Evolutionary conservation across 257 asterid species (phyloP).

Genomic region (Euphrasia confusa): DNA sequence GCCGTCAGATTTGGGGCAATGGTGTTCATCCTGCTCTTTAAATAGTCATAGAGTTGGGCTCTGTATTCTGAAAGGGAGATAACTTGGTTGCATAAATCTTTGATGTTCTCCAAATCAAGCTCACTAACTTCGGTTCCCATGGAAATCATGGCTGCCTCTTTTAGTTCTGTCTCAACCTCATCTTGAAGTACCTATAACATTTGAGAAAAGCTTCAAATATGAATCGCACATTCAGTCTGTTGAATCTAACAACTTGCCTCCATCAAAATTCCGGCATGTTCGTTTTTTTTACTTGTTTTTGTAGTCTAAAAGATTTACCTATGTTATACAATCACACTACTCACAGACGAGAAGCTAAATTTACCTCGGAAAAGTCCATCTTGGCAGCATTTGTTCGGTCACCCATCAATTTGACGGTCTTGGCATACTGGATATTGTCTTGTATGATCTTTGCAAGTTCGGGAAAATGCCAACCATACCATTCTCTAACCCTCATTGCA

Average conservation of each 20-base stretch:
- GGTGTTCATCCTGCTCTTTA: slow-evolving; percentile 88
- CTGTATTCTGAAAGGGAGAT: slow-evolving; percentile 77
- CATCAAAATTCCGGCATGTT: not conserved
- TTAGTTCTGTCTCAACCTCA: slow-evolving; percentile 72
- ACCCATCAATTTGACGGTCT: slow-evolving; percentile 83
- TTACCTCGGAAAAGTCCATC: slow-evolving; percentile 87
- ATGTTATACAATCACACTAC: not conserved
- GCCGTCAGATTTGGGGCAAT: slow-evolving; percentile 93
- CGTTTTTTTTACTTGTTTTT: too few relatives aligned
- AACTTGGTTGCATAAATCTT: slow-evolving; percentile 83
- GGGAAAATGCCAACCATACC: slow-evolving; percentile 98
- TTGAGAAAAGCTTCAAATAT: not conserved
- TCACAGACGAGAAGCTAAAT: not conserved
- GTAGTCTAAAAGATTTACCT: not conserved
- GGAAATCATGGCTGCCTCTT: slow-evolving; percentile 80
- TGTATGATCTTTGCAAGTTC: slow-evolving; percentile 91
- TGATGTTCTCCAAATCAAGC: slow-evolving; percentile 76
- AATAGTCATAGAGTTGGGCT: slow-evolving; percentile 76
- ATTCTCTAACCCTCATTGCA: slow-evolving; percentile 95
- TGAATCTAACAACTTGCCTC: too few relatives aligned
- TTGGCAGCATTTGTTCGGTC: slow-evolving; percentile 69
- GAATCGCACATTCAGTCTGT: too few relatives aligned
- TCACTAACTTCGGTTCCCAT: slow-evolving; percentile 97
- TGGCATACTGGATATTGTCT: slow-evolving; percentile 76
- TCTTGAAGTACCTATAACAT: slow-evolving; percentile 57